Evolutionary conservation across 2,329 filamentous ascomycete species (phyloP).

Genomic region (Chaetomiaceae sp.): DNA sequence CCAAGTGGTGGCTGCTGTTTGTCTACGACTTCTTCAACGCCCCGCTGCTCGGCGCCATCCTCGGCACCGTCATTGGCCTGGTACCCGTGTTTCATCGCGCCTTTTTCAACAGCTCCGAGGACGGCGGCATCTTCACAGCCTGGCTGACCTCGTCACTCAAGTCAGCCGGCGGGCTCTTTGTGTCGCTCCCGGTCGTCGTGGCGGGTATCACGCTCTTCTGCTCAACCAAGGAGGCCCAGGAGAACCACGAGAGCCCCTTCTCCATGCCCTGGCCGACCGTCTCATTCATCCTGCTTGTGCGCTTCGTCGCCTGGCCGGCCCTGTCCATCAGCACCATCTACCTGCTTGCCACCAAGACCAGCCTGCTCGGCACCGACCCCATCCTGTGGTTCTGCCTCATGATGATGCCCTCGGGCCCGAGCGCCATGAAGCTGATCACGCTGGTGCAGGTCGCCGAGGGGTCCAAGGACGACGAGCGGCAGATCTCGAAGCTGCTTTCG

Average conservation of each 20-base stretch:
- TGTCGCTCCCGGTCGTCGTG: slow-evolving; percentile 59
- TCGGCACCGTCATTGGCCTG: slow-evolving; percentile 56
- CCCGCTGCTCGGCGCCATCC: slow-evolving; percentile 54
- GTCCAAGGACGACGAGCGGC: slow-evolving; percentile 36
- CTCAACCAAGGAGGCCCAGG: slow-evolving; percentile 47
- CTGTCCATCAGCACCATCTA: slow-evolving; percentile 53
- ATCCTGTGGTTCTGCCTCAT: slow-evolving; percentile 59
- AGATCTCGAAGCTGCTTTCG: slow-evolving; percentile 39
- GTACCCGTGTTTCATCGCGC: slow-evolving; percentile 53
- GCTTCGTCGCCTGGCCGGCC: slow-evolving; percentile 58
- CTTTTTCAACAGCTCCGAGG: slow-evolving; percentile 54
- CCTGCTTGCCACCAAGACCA: slow-evolving; percentile 47
- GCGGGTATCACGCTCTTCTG: slow-evolving; percentile 61
- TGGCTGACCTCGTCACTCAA: slow-evolving; percentile 60
- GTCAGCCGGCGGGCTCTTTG: slow-evolving; percentile 60
- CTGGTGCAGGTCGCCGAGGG: slow-evolving; percentile 41
- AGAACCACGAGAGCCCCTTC: slow-evolving; percentile 38
- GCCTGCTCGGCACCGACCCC: slow-evolving; percentile 50
- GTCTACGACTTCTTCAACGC: slow-evolving; percentile 52
- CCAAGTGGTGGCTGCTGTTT: slow-evolving; percentile 24
- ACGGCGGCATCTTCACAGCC: slow-evolving; percentile 61
- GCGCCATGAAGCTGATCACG: slow-evolving; percentile 44
- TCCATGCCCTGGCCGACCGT: slow-evolving; percentile 43
- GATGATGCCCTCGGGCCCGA: slow-evolving; percentile 44
- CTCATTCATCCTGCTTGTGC: slow-evolving; percentile 46